Percentiles rank a stretch among this genome's conserved stretches.
Conservation (phyloP, 805 yeast species). For the Metschnikowia continentalis region DNA sequence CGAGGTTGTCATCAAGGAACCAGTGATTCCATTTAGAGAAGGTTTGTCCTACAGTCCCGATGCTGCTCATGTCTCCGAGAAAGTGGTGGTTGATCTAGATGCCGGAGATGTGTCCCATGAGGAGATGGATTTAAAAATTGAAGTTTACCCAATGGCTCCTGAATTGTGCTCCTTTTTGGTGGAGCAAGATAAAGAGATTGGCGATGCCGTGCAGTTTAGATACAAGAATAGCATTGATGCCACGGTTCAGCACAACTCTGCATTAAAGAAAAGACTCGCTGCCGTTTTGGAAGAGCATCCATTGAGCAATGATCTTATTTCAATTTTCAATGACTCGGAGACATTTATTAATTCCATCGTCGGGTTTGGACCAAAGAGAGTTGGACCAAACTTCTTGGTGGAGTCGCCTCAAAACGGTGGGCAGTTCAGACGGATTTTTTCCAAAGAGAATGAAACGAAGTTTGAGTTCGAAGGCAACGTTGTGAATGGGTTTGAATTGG, state of each 20-base stretch:
- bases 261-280: slow-evolving; percentile 13
- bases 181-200: slow-evolving; percentile 43
- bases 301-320: slow-evolving; percentile 18
- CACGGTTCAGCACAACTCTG: slow-evolving; percentile 9
- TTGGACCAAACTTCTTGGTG: slow-evolving; percentile 71
- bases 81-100: slow-evolving; percentile 14
- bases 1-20: slow-evolving; percentile 81
- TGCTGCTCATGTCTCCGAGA: slow-evolving; percentile 6
- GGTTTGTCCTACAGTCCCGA: slow-evolving; percentile 56
- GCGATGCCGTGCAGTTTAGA: slow-evolving; percentile 23
- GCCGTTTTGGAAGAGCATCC: slow-evolving; percentile 9
- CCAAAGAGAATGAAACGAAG: slow-evolving; percentile 12
- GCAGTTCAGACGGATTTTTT: slow-evolving; percentile 30
- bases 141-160: slow-evolving; percentile 55
- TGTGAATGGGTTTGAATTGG: slow-evolving; percentile 79
- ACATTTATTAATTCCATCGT: slow-evolving; percentile 38
- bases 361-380: slow-evolving; percentile 72
- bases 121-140: slow-evolving; percentile 46
- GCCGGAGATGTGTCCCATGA: slow-evolving; percentile 13
- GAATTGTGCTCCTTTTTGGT: slow-evolving; percentile 47
- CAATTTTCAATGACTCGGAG: slow-evolving; percentile 14
- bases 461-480: slow-evolving; percentile 56
- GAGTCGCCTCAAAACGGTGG: slow-evolving; percentile 39
- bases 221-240: slow-evolving; percentile 17
- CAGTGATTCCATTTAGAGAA: slow-evolving; percentile 92